Evolutionary conservation across 306 rosid genomes (phyloP).

Genomic region (Pachyrhizus erosus): DNA sequence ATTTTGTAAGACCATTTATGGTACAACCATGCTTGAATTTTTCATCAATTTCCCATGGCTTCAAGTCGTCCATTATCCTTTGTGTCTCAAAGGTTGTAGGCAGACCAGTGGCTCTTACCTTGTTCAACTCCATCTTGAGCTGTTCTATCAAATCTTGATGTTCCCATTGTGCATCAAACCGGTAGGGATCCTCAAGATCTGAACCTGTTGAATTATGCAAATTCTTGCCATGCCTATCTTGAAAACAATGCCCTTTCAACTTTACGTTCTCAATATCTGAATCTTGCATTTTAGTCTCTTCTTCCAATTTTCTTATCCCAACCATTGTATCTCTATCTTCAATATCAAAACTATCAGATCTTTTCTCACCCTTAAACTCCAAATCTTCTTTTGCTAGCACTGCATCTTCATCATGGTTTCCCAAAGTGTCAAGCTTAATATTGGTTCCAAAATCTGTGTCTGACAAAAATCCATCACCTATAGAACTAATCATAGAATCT

Average conservation of each 20-base stretch:
- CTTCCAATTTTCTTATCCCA: constrained; percentile 37
- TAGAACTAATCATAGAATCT: constrained; percentile 40
- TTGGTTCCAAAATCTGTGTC: constrained; percentile 49
- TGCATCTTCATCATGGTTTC: constrained; percentile 29
- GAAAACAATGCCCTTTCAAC: constrained; percentile 1
- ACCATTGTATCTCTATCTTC: constrained; percentile 50
- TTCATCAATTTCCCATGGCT: constrained; percentile 87
- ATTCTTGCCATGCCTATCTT: not conserved
- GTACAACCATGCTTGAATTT: constrained; percentile 51
- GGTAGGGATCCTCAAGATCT: constrained; percentile 15
- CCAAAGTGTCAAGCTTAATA: constrained; percentile 24
- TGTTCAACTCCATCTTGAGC: constrained; percentile 19
- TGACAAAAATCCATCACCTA: constrained; percentile 44
- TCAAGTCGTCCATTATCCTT: constrained; percentile 63
- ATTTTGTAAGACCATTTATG: constrained; percentile 60
- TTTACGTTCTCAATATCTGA: constrained; percentile 3
- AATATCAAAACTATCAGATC: constrained; percentile 35
- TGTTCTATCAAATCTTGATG: constrained; percentile 21
- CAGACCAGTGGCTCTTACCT: constrained; percentile 5
- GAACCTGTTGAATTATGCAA: constrained; percentile 15
- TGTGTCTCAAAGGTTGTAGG: constrained; percentile 58
- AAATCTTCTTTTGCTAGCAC: constrained; percentile 31
- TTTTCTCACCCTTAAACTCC: constrained; percentile 13
- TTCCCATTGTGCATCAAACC: constrained; percentile 23
- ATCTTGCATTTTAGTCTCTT: constrained; percentile 4